These are phyloP conservation scores for Phlebiopsis gigantea DNA, from an alignment of 768 basidiomycete genomes.

Conservation along the genomic window DNA sequence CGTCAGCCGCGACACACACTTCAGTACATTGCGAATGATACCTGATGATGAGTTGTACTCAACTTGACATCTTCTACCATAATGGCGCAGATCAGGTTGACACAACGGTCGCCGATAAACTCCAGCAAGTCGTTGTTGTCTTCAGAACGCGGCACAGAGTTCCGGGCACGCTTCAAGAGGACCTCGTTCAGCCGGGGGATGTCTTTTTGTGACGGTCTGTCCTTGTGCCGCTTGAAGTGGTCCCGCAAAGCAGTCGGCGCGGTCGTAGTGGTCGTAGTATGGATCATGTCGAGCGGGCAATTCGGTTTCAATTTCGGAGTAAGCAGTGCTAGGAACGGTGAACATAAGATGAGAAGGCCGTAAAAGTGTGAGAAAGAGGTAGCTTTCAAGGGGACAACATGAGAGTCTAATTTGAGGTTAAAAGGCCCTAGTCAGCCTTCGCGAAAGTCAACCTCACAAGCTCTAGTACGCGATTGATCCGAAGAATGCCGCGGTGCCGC, in stretches of 20 bases:
- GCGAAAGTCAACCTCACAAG: neutral
- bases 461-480: neutral
- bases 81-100: constrained; percentile 27
- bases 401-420: neutral
- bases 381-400: too few species aligned
- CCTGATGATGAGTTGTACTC: constrained; percentile 26
- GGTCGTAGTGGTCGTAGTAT: neutral
- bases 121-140: constrained; percentile 30
- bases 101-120: constrained; percentile 29
- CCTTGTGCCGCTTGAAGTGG: neutral
- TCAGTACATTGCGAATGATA: constrained; percentile 6
- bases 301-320: neutral
- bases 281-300: neutral
- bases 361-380: neutral
- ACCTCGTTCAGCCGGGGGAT: constrained; percentile 8
- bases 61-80: constrained; percentile 25
- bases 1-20: neutral
- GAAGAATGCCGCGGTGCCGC: neutral
- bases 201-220: neutral
- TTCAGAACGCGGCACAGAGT: constrained; percentile 19
- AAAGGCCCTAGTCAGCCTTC: neutral
- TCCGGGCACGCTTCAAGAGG: constrained; percentile 21
- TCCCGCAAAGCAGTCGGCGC: neutral
- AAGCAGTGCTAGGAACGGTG: neutral
- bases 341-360: too few species aligned